Conservation (phyloP, 495 filamentous ascomycete genomes). For the Achaetomiella virescens region DNA sequence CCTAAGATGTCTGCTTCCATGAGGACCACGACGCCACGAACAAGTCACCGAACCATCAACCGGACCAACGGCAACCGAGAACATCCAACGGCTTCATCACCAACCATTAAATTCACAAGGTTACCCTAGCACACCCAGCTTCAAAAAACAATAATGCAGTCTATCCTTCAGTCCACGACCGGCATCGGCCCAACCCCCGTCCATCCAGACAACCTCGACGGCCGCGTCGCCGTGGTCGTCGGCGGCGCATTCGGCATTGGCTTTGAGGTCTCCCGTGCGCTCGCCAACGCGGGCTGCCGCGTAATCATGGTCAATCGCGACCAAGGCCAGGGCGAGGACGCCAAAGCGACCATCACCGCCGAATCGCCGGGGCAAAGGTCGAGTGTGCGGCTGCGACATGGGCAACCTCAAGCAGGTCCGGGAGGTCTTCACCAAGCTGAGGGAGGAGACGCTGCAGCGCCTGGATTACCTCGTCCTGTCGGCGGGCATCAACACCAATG, state of each 20-base stretch:
- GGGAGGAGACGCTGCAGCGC: constrained; percentile 23
- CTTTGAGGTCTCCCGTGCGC: constrained; percentile 41
- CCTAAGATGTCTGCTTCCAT: too few relatives aligned
- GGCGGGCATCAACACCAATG: constrained; percentile 46
- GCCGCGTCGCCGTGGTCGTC: constrained; percentile 47
- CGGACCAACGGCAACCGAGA: constrained; percentile 28
- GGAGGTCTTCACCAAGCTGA: constrained; percentile 31
- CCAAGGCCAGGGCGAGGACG: constrained; percentile 37
- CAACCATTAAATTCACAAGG: too few relatives aligned
- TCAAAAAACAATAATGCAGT: constrained; percentile 21
- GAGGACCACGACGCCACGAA: too few relatives aligned
- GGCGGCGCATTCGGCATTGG: constrained; percentile 53
- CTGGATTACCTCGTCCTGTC: constrained; percentile 43
- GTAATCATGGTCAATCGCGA: constrained; percentile 39
- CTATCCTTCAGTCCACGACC: constrained; percentile 22
- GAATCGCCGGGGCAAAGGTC: constrained; percentile 27
- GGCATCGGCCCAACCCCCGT: constrained; percentile 24
- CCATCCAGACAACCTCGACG: constrained; percentile 25
- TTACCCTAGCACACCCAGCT: too few relatives aligned
- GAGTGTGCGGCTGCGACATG: constrained; percentile 43
- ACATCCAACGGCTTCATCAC: neutral
- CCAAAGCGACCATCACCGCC: constrained; percentile 29
- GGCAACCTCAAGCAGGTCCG: constrained; percentile 33
- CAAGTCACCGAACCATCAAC: too few relatives aligned
- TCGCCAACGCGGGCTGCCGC: constrained; percentile 25